These are phyloP conservation scores for Xylaria polymorpha DNA, from an alignment of 2,329 filamentous ascomycete genomes.

Conservation along the genomic window DNA sequence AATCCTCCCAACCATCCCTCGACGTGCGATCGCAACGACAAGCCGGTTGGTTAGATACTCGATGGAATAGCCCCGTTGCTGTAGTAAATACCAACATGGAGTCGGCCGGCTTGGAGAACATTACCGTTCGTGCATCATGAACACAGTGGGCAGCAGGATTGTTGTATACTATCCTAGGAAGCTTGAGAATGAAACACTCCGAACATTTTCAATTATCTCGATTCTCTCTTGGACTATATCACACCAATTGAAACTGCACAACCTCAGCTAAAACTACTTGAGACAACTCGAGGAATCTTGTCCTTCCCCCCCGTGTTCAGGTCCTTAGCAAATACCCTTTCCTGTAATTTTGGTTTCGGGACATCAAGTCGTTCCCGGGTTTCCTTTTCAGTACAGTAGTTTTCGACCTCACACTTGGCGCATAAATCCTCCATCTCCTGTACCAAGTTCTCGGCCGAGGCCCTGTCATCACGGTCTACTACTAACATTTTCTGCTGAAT, in stretches of 20 bases:
- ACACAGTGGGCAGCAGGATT: too few relatives aligned
- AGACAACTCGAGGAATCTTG: neutral
- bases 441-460: neutral
- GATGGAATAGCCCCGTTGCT: too few relatives aligned
- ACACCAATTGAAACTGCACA: neutral
- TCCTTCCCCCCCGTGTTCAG: neutral
- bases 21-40: neutral
- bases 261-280: neutral
- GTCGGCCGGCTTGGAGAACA: too few relatives aligned
- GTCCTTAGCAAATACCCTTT: neutral
- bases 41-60: too few relatives aligned
- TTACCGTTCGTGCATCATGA: too few relatives aligned
- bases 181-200: too few relatives aligned
- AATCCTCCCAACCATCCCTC: neutral
- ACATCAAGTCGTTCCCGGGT: neutral
- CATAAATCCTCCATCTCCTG: conserved; percentile 6
- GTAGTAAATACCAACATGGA: too few relatives aligned
- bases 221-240: neutral
- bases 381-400: neutral
- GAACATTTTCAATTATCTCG: neutral
- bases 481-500: conserved; percentile 24
- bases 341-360: neutral
- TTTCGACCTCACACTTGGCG: neutral
- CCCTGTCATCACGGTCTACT: conserved; percentile 12
- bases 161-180: too few relatives aligned